Percentiles rank a stretch among this genome's conserved stretches.
Conservation (phyloP, 208 protist species). For the Acanthamoeba lenticulata region DNA sequence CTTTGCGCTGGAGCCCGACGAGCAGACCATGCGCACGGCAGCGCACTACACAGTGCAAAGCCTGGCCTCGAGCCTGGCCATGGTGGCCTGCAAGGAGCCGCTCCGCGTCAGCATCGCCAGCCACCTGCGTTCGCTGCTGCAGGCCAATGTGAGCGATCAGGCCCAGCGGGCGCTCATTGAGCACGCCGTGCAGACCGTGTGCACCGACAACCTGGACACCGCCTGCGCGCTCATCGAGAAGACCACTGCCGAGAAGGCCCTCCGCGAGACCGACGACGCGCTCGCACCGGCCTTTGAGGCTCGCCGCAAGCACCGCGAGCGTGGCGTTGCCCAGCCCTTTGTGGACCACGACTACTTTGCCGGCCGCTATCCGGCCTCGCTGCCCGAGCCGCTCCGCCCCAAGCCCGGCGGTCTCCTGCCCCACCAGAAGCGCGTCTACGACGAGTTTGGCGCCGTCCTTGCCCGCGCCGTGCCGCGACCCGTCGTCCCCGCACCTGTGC, state of each 20-base stretch:
- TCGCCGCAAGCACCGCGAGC: constrained; percentile 57
- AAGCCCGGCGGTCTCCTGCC: constrained; percentile 88
- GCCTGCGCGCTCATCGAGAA: constrained; percentile 89
- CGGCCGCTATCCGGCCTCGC: constrained; percentile 72
- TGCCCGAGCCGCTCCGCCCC: constrained; percentile 93
- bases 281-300: constrained; percentile 84
- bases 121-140: constrained; percentile 81
- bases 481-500: no score
- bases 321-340: constrained; percentile 52
- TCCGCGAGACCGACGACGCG: constrained; percentile 89
- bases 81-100: constrained; percentile 94
- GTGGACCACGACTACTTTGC: constrained; percentile 57
- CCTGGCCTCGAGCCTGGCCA: constrained; percentile 90
- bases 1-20: constrained; percentile 95
- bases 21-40: constrained; percentile 86
- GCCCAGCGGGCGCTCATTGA: constrained; percentile 73
- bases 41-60: constrained; percentile 93
- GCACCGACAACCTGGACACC: constrained; percentile 89
- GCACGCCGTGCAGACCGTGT: constrained; percentile 79
- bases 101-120: constrained; percentile 87
- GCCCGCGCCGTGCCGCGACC: no score
- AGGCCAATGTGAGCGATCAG: constrained; percentile 69
- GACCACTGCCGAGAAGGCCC: constrained; percentile 93
- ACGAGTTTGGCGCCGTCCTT: constrained; percentile 91
- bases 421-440: constrained; percentile 87